Base-by-base conservation (phyloP, 257 asterid species). In the Fraxinus quadrangulata region DNA sequence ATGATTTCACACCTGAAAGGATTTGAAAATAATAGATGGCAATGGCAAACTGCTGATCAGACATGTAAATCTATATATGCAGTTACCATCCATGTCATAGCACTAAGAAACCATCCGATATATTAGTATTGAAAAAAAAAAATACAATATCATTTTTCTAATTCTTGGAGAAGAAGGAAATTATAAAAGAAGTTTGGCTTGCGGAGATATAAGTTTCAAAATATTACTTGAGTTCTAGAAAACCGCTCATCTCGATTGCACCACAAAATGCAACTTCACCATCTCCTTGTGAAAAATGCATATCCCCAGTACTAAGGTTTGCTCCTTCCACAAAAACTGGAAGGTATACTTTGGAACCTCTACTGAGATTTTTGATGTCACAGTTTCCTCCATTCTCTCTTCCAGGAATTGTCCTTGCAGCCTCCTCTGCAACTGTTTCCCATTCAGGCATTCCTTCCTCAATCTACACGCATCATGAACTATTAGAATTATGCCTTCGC, bases 271-370 rank as follows among this genome's bases (percentile, higher is more conserved):
- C 86, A 1, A 95, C 97, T 78, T 95, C 99, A 1, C 97, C 98
- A 17, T 95, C 99, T 0, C 99, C 99, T 75, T 95, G 99, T 72
- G 98, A 95, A 45, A 95, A 93, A 78, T 93, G 98, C 99, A 96
- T 92, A 61, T 96, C 99, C 24, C 99, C 99, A 9, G 98, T 92
- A 26, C 99, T 93, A 28, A 96, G 92, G 78, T 96, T 93, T 45
- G 99, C 98, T 37, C 99, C 99, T 67, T 95, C 98, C 10, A 96
- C 96, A 49, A 96, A 96, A 5, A 96, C 98, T 0, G 99, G 99
- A 65, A 95, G 97, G 86, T 95, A 95, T 47, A 95, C 83, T 80
- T 95, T 95, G 21, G 98, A 91, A 24, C 98, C 99, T 83, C 96
- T 84, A 80, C 99, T 95, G 6, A 95, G 97, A 81, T 95, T 95